These are phyloP conservation scores for Thermochaetoides thermophila DNA, from an alignment of 495 filamentous ascomycete species.

Conservation along the genomic window DNA sequence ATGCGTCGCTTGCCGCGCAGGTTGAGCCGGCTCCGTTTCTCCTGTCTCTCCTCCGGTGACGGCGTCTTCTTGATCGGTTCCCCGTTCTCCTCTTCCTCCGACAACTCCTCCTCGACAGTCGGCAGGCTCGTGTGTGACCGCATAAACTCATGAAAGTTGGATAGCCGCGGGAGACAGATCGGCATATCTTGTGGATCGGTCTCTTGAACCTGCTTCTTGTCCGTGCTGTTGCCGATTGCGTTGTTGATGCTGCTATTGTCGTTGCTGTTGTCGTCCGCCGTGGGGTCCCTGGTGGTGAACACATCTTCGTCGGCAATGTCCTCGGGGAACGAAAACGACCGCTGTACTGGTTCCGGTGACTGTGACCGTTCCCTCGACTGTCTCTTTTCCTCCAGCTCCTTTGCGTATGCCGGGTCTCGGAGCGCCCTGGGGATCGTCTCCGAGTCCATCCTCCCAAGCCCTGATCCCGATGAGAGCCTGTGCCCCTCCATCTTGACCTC, in stretches of 20 bases:
- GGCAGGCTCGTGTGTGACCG: conserved; percentile 26
- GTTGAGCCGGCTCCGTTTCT: neutral
- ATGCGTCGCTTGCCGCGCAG: conserved; percentile 3
- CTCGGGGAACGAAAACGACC: conserved; percentile 22
- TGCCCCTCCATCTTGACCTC: neutral
- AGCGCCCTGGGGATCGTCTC: conserved; percentile 21
- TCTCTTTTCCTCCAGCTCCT: conserved; percentile 5
- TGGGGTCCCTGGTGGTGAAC: conserved; percentile 12
- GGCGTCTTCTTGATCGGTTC: conserved; percentile 4
- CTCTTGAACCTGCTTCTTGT: neutral
- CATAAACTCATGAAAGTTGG: conserved; percentile 20
- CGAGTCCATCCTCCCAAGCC: conserved; percentile 18
- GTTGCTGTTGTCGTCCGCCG: conserved; percentile 5
- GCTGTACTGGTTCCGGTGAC: conserved; percentile 16
- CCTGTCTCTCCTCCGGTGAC: neutral
- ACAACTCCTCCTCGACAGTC: conserved; percentile 26
- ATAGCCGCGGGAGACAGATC: conserved; percentile 12
- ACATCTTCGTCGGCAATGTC: conserved; percentile 23
- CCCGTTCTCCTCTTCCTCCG: conserved; percentile 23
- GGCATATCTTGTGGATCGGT: conserved; percentile 1
- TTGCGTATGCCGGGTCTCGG: conserved; percentile 2
- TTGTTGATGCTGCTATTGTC: too few relatives aligned
- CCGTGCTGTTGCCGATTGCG: conserved; percentile 3
- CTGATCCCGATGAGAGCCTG: neutral
- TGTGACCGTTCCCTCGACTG: conserved; percentile 8